Evolutionary conservation across 306 rosid genomes (phyloP).

Genomic region (Vicia faba): DNA sequence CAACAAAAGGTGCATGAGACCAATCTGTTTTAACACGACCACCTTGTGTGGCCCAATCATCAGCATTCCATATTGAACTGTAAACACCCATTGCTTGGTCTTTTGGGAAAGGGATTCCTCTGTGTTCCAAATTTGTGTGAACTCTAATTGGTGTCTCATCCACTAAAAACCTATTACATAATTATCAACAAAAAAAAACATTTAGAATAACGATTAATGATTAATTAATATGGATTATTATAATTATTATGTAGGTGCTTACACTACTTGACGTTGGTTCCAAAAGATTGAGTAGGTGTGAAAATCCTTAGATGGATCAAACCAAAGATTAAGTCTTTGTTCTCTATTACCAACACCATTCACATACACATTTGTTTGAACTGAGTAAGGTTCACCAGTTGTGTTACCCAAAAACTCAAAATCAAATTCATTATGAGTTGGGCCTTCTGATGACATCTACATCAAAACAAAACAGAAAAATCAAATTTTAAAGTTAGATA

Average conservation of each 20-base stretch:
- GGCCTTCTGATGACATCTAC: constrained; percentile 94
- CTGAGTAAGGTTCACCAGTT: constrained; percentile 85
- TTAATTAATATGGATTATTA: background rate
- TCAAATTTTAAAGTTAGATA: constrained; percentile 1
- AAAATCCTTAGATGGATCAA: constrained; percentile 78
- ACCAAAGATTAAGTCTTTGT: constrained; percentile 93
- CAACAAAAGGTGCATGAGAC: constrained; percentile 86
- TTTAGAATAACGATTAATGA: background rate
- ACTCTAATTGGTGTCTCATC: constrained; percentile 88
- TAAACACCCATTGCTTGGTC: constrained; percentile 95
- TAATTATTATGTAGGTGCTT: constrained; percentile 39
- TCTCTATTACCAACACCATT: constrained; percentile 93
- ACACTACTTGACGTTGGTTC: constrained; percentile 94
- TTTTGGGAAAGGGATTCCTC: constrained; percentile 73
- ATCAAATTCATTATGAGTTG: constrained; percentile 85
- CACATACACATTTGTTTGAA: constrained; percentile 84
- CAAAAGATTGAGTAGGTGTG: constrained; percentile 83
- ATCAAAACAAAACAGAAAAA: background rate
- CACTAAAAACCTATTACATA: constrained; percentile 59
- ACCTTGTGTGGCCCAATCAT: constrained; percentile 99
- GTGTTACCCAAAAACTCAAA: constrained; percentile 92
- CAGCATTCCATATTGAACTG: constrained; percentile 96
- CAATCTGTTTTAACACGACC: constrained; percentile 94
- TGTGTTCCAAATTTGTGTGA: constrained; percentile 78
- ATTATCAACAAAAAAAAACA: background rate